Base-by-base conservation (phyloP, 192 early-diverging fungal genomes). In the Backusella morwellensis region DNA sequence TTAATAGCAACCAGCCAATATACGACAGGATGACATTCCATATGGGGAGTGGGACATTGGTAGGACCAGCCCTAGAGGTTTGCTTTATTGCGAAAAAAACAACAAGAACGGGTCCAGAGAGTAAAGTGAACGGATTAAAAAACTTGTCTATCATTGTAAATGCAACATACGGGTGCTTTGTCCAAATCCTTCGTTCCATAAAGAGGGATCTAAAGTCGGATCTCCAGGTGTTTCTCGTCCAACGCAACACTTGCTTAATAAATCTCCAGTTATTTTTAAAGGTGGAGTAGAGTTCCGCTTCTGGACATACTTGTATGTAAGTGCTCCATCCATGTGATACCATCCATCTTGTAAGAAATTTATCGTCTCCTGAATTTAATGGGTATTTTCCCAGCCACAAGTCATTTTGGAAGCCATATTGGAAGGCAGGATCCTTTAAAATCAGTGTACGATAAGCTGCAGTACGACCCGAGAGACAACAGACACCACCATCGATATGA, bases 181-280 rank as follows among this genome's bases (percentile, higher is more conserved):
- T 68, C 89, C 89, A 90, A 42, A 90, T 82, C 12, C 77, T 72
- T n/a, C 87, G 73, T 74, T 90, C 89, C 26, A 82, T 82, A 50
- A 90, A 90, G 23, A 90, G 68, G 11, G 81, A 83, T 23, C 86
- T 54, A 68, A 85, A 83, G 68, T 90, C 89, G 32, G 85, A 87
- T 12, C 89, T 52, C 89, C 89, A 90, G 15, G 89, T 90, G 54
- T 90, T 90, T 47, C 89, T 80, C 5, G 89, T 90, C 89, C 89
- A 90, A 19, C 89, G 78, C 21, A 90, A 68, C 1, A 90, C 77
- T 56, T 90, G 89, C 54, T 88, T 89, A 21, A 90, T 78, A 54
- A 90, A 90, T n/a, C 87, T 78, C 88, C 88, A 90, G 71, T 90
- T 90, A 78, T 90, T 82, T 66, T 90, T 90, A 78, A 90, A 90